Percentiles rank a stretch among this genome's conserved stretches.
phyloP scores from a whole-genome alignment of 2,329 filamentous ascomycete genomes.

The Phyllosticta paracitricarpa region DNA sequence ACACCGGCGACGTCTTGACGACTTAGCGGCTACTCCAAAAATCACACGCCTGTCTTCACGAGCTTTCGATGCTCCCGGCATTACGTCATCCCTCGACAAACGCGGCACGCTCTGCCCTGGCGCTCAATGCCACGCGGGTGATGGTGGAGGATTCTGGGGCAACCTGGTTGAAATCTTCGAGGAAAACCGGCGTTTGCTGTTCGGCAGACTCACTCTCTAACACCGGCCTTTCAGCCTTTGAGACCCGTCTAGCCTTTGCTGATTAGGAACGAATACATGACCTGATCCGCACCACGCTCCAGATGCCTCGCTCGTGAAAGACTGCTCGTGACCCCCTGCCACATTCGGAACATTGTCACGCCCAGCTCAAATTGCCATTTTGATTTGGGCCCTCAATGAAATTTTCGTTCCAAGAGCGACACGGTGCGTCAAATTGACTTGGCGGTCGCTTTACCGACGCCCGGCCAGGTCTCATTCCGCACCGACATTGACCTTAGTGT shows the following conservation, averaged over 20 bases:
- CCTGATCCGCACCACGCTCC: conserved; percentile 4
- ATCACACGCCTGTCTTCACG: neutral
- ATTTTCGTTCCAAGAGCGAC: conserved; percentile 10
- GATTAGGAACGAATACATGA: conserved; percentile 8
- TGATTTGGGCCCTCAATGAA: conserved; percentile 5
- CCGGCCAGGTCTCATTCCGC: conserved; percentile 8
- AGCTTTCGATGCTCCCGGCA: conserved; percentile 1
- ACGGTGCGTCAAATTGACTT: conserved; percentile 10
- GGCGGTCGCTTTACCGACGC: conserved; percentile 2
- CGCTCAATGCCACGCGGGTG: neutral
- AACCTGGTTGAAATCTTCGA: conserved; percentile 11
- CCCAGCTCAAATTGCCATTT: conserved; percentile 5
- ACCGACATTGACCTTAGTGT: neutral
- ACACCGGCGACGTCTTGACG: conserved; percentile 13
- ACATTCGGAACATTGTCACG: conserved; percentile 11
- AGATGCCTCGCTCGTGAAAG: neutral
- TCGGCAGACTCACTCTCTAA: conserved; percentile 7
- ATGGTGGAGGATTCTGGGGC: conserved; percentile 4
- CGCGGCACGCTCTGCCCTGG: conserved; percentile 2
- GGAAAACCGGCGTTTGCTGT: conserved; percentile 3
- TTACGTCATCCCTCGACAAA: conserved; percentile 10
- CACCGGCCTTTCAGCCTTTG: conserved; percentile 9
- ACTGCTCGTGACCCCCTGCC: neutral
- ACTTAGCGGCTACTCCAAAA: neutral
- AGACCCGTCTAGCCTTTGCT: conserved; percentile 1